phyloP scores from a whole-genome alignment of 345 rosid genomes.

The Firmiana major region DNA sequence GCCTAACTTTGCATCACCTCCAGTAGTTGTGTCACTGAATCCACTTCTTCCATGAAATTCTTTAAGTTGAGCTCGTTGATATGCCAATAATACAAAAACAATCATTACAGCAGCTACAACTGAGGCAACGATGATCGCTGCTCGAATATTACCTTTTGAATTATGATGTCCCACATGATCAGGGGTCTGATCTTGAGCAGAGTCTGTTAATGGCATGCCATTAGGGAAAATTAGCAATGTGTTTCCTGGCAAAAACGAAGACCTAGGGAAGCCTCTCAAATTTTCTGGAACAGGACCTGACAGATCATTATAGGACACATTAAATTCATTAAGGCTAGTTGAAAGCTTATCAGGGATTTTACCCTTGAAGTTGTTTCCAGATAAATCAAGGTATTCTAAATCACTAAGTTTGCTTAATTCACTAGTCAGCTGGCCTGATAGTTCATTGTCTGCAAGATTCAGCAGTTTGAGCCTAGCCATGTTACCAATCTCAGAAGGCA shows the following conservation, averaged over 20 bases:
- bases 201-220: slow-evolving; percentile 17
- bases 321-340: slow-evolving; percentile 46
- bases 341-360: slow-evolving; percentile 64
- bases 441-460: slow-evolving; percentile 52
- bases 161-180: slow-evolving; percentile 23
- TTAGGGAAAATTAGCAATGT: slow-evolving; percentile 36
- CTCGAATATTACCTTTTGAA: slow-evolving; percentile 43
- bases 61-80: slow-evolving; percentile 55
- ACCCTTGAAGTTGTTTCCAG: slow-evolving; percentile 68
- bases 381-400: slow-evolving; percentile 76
- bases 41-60: slow-evolving; percentile 57
- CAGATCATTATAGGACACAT: slow-evolving; percentile 70
- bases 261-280: slow-evolving; percentile 40
- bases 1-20: slow-evolving; percentile 54
- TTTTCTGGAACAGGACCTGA: slow-evolving; percentile 61
- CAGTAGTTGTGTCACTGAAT: slow-evolving; percentile 40
- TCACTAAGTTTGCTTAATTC: slow-evolving; percentile 61
- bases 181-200: slow-evolving; percentile 13
- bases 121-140: slow-evolving; percentile 69
- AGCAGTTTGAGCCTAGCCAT: slow-evolving; percentile 51
- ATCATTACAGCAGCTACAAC: slow-evolving; percentile 66
- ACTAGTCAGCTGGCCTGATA: slow-evolving; percentile 62
- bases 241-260: slow-evolving; percentile 78
- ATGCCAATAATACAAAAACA: slow-evolving; percentile 63
- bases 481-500: slow-evolving; percentile 63